Conservation (phyloP, 2,329 filamentous ascomycete species). For the Zasmidium citrigriseum region DNA sequence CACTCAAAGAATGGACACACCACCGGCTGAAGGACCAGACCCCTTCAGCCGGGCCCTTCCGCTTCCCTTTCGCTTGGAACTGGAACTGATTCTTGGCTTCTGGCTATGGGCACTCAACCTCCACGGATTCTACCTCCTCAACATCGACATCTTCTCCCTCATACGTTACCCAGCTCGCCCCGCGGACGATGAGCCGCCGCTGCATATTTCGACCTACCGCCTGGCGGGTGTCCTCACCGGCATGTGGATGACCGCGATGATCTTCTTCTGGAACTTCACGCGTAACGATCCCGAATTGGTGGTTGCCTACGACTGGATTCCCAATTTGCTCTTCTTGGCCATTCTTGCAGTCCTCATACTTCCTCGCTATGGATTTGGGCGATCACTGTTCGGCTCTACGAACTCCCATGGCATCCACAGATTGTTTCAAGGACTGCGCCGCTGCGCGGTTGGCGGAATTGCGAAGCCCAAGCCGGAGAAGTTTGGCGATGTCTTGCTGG, state of each 20-base stretch:
- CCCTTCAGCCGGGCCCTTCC: constrained; percentile 84
- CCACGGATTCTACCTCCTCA: constrained; percentile 75
- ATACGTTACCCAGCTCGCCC: constrained; percentile 81
- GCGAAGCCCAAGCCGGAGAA: constrained; percentile 86
- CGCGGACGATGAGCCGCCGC: constrained; percentile 68
- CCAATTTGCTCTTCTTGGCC: constrained; percentile 75
- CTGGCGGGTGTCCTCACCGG: constrained; percentile 75
- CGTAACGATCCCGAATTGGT: constrained; percentile 63
- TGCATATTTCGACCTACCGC: constrained; percentile 78
- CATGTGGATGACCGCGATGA: constrained; percentile 69
- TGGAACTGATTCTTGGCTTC: constrained; percentile 81
- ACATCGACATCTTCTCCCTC: constrained; percentile 66
- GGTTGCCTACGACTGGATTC: constrained; percentile 83
- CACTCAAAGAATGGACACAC: constrained; percentile 9
- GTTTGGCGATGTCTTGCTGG: constrained; percentile 90
- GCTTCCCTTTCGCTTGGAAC: constrained; percentile 83
- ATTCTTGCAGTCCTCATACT: constrained; percentile 70
- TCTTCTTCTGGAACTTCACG: constrained; percentile 82
- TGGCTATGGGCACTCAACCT: constrained; percentile 96
- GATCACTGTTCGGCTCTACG: constrained; percentile 15
- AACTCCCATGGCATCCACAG: constrained; percentile 65
- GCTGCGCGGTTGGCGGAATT: constrained; percentile 81
- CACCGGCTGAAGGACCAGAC: constrained; percentile 60
- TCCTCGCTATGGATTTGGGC: constrained; percentile 42
- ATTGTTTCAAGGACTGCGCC: constrained; percentile 72